Conservation (phyloP, 768 basidiomycete species). For the Russula griseocarnosa region DNA sequence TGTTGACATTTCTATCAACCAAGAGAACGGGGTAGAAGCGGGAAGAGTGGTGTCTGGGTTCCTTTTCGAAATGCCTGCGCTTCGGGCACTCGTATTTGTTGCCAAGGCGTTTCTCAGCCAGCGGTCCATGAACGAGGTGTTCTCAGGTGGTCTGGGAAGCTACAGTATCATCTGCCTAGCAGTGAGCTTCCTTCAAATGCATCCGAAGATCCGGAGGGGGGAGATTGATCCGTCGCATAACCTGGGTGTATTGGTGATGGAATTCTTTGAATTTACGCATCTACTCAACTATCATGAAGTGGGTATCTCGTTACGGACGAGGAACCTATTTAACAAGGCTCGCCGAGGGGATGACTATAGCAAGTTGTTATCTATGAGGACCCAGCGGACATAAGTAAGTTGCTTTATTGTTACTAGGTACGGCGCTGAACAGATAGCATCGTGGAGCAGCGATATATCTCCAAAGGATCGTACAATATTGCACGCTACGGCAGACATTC, state of each 20-base stretch:
- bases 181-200: slow-evolving; percentile 94
- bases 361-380: slow-evolving; percentile 80
- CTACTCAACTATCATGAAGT: slow-evolving; percentile 84
- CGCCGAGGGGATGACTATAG: slow-evolving; percentile 70
- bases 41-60: slow-evolving; percentile 80
- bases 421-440: neutral
- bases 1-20: slow-evolving; percentile 93
- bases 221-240: slow-evolving; percentile 87
- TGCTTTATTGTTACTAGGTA: neutral
- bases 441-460: slow-evolving; percentile 77
- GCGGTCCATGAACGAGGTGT: slow-evolving; percentile 96
- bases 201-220: slow-evolving; percentile 84
- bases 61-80: slow-evolving; percentile 66
- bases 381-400: slow-evolving; percentile 82
- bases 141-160: slow-evolving; percentile 88
- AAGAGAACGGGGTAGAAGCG: slow-evolving; percentile 75
- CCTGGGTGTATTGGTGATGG: slow-evolving; percentile 89
- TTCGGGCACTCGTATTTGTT: slow-evolving; percentile 81
- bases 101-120: slow-evolving; percentile 89
- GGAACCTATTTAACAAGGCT: slow-evolving; percentile 82
- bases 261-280: slow-evolving; percentile 93
- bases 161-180: slow-evolving; percentile 93
- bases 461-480: slow-evolving; percentile 81
- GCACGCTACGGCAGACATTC: slow-evolving; percentile 71
- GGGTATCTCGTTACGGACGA: slow-evolving; percentile 83